Conservation (phyloP, 2,329 filamentous ascomycete genomes). For the Fusarium coicis region DNA sequence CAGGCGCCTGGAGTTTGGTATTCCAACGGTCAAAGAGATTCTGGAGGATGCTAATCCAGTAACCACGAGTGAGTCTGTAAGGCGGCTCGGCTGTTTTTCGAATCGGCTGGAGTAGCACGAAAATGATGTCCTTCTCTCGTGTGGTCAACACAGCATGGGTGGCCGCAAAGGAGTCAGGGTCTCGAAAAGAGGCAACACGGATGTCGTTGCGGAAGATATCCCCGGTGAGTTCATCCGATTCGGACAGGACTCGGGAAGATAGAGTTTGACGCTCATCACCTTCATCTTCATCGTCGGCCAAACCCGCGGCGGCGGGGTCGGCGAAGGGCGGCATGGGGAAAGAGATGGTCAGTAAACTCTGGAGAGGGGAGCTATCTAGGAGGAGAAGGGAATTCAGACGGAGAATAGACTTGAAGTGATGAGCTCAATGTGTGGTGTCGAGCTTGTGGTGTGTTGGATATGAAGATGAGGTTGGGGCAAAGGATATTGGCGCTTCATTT, state of each 20-base stretch:
- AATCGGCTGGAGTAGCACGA: neutral
- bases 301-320: too few relatives aligned
- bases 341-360: neutral
- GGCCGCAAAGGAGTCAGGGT: too few relatives aligned
- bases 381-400: neutral
- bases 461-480: neutral
- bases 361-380: neutral
- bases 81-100: neutral
- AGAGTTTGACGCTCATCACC: too few relatives aligned
- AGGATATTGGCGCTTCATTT: neutral
- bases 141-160: neutral
- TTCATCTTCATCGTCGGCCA: too few relatives aligned
- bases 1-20: neutral
- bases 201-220: neutral
- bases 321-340: neutral
- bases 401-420: too few relatives aligned
- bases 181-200: neutral
- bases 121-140: neutral
- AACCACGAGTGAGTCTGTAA: neutral
- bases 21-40: neutral
- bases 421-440: too few relatives aligned
- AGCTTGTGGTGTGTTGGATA: neutral
- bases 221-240: neutral
- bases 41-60: neutral
- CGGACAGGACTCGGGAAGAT: neutral